Percentiles rank a stretch among this genome's conserved stretches.
Evolutionary conservation across 306 rosid species (phyloP).

Genomic region (cucumber (Cucumis sativus)): DNA sequence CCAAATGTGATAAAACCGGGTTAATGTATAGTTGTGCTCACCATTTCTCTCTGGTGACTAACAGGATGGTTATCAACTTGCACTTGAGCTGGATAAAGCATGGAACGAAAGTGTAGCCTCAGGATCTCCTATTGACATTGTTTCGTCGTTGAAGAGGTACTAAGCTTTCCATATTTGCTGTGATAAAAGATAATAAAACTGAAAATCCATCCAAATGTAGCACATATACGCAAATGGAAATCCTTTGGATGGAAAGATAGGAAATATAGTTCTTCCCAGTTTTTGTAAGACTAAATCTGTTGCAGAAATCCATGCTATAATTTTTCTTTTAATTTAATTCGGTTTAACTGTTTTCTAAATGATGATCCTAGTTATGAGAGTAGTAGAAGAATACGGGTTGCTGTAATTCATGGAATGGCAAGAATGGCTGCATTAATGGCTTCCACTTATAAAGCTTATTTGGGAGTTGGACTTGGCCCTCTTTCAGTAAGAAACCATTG

Average conservation of each 20-base stretch:
- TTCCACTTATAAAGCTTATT: conserved; percentile 78
- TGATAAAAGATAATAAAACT: background rate
- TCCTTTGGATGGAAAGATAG: background rate
- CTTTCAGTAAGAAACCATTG: conserved; percentile 41
- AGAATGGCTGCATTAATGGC: conserved; percentile 98
- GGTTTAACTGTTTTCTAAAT: background rate
- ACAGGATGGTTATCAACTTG: conserved; percentile 92
- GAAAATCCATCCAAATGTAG: background rate
- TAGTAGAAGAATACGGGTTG: conserved; percentile 66
- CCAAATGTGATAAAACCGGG: background rate
- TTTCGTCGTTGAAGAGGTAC: conserved; percentile 63
- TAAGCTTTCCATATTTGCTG: background rate
- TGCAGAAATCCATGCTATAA: background rate
- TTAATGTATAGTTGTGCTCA: background rate
- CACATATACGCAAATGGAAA: background rate
- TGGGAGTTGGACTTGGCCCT: conserved; percentile 94
- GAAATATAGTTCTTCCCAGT: background rate
- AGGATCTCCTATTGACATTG: conserved; percentile 48
- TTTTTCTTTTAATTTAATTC: background rate
- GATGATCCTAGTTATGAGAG: conserved; percentile 49
- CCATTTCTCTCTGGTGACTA: conserved; percentile 11
- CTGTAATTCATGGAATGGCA: conserved; percentile 86
- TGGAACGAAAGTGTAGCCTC: conserved; percentile 41
- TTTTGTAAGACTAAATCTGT: too few relatives aligned
- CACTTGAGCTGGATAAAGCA: conserved; percentile 60